phyloP scores from a whole-genome alignment of 2,329 filamentous ascomycete species.

The Aspergillus ibericus region DNA sequence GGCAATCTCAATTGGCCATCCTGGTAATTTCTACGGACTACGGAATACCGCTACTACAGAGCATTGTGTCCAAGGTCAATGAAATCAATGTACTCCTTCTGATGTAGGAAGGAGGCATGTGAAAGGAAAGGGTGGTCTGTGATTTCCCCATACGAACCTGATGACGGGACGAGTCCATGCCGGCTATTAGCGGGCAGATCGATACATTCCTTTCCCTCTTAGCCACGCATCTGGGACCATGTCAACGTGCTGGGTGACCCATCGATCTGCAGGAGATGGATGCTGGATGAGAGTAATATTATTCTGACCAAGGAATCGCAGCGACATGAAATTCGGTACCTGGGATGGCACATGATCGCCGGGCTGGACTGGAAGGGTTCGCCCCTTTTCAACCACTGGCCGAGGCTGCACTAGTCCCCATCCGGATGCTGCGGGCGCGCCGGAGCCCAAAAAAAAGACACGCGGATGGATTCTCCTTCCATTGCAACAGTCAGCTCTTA shows the following conservation, averaged over 20 bases:
- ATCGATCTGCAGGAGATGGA: background rate
- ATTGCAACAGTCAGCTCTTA: background rate
- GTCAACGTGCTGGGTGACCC: background rate
- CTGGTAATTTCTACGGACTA: too few species aligned
- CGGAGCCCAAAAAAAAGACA: constrained; percentile 21
- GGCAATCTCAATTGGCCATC: background rate
- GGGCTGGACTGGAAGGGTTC: background rate
- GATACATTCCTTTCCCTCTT: background rate
- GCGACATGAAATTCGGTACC: background rate
- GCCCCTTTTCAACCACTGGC: constrained; percentile 28
- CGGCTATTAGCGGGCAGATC: background rate
- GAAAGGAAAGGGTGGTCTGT: background rate
- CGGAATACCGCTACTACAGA: too few species aligned
- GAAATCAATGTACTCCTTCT: too few species aligned
- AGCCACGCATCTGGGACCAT: background rate
- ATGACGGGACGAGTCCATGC: background rate
- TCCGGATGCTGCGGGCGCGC: constrained; percentile 27
- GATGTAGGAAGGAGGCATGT: background rate
- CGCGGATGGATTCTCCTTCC: constrained; percentile 17
- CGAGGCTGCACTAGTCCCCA: constrained; percentile 25
- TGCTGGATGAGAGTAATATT: background rate
- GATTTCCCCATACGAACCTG: background rate
- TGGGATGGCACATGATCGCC: constrained; percentile 17
- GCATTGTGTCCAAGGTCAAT: too few species aligned
- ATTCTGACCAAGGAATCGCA: background rate